Conservation (phyloP, 306 rosid genomes). For the Astragalus glycyphyllos region DNA sequence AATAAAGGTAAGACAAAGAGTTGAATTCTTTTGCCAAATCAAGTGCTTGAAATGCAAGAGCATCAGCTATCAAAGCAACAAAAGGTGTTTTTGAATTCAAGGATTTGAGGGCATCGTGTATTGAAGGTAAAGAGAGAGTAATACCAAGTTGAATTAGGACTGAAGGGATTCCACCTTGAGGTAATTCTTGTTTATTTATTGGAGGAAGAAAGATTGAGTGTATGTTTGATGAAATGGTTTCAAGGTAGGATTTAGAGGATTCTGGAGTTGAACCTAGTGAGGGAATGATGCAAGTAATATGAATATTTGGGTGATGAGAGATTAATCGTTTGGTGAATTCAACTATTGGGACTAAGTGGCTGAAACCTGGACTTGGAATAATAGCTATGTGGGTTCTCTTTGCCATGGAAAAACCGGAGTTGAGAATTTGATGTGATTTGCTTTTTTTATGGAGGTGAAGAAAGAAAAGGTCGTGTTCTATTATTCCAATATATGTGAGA, state of each 20-base stretch:
- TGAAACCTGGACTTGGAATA: slow-evolving; percentile 43
- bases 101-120: no score
- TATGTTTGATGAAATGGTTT: no score
- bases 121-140: slow-evolving; percentile 28
- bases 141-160: slow-evolving; percentile 12
- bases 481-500: no score
- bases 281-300: slow-evolving; percentile 45
- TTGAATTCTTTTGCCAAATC: slow-evolving; percentile 41
- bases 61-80: slow-evolving; percentile 13
- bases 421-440: no score
- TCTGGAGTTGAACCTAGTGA: slow-evolving; percentile 26
- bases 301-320: no score
- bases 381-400: slow-evolving; percentile 36
- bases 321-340: not conserved
- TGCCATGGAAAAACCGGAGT: slow-evolving; percentile 8
- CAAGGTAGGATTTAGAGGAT: no score
- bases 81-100: no score
- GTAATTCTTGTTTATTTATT: slow-evolving; percentile 19
- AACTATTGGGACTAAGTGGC: no score
- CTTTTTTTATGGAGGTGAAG: no score
- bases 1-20: slow-evolving; percentile 35
- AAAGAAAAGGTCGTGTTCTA: no score
- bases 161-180: slow-evolving; percentile 11
- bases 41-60: slow-evolving; percentile 23
- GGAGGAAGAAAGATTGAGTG: no score